Evolutionary conservation across 805 yeast species (phyloP).

Genomic region (Schizosaccharomyces cryophilus): DNA sequence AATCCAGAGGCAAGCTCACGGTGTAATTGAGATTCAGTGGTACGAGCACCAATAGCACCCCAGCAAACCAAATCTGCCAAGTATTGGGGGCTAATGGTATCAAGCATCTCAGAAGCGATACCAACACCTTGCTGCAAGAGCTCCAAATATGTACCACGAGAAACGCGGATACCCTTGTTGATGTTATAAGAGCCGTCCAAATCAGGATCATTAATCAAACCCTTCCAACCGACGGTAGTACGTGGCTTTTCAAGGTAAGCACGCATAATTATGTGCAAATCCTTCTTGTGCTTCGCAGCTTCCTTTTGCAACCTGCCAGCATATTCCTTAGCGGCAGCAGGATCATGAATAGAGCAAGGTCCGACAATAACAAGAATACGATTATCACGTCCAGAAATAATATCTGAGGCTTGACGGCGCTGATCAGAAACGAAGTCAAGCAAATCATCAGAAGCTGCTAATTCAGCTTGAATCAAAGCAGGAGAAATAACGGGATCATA

Average conservation of each 20-base stretch:
- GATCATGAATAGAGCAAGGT: conserved; percentile 93
- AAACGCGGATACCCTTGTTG: conserved; percentile 73
- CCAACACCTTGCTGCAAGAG: conserved; percentile 64
- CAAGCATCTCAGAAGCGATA: conserved; percentile 93
- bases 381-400: conserved; percentile 3
- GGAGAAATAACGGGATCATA: conserved; percentile 91
- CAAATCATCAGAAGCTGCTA: conserved; percentile 29
- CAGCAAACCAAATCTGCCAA: conserved; percentile 71
- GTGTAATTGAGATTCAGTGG: conserved; percentile 94
- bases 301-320: conserved; percentile 47
- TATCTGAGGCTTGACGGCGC: conserved; percentile 5
- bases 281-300: conserved; percentile 52
- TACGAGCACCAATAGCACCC: conserved; percentile 98
- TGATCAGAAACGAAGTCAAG: background rate
- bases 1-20: conserved; percentile 93
- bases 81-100: conserved; percentile 91
- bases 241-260: conserved; percentile 96
- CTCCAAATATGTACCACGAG: conserved; percentile 65
- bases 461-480: conserved; percentile 65
- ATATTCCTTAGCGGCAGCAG: conserved; percentile 58
- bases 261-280: conserved; percentile 75
- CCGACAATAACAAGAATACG: conserved; percentile 63
- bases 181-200: conserved; percentile 78
- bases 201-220: conserved; percentile 90
- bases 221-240: conserved; percentile 98